These are phyloP conservation scores for Hanseniaspora hatyaiensis DNA, from an alignment of 805 yeast species.

Conservation along the genomic window DNA sequence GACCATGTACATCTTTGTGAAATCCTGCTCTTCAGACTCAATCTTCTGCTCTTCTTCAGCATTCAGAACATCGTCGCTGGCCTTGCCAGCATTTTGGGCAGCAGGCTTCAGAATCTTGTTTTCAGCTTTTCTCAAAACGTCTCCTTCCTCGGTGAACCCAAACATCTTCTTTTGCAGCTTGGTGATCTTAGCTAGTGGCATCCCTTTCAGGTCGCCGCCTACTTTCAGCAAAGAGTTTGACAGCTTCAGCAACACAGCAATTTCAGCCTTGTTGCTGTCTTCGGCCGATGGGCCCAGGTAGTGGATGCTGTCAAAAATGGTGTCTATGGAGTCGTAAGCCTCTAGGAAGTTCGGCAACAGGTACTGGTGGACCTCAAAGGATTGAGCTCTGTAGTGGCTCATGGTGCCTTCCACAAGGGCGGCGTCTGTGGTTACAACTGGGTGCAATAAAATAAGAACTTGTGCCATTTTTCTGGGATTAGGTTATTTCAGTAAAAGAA, in stretches of 20 bases:
- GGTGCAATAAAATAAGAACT: slow-evolving; percentile 46
- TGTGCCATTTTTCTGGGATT: slow-evolving; percentile 12
- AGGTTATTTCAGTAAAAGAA: not conserved
- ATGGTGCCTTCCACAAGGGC: slow-evolving; percentile 30
- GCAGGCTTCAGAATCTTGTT: slow-evolving; percentile 9
- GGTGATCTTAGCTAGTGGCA: slow-evolving; percentile 6
- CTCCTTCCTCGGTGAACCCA: slow-evolving; percentile 1
- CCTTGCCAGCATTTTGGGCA: slow-evolving; percentile 34
- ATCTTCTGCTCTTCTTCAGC: slow-evolving; percentile 31
- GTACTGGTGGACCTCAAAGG: slow-evolving; percentile 11
- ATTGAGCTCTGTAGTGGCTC: not conserved
- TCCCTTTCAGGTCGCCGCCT: not conserved
- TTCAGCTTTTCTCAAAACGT: slow-evolving; percentile 7
- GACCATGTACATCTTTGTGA: slow-evolving; percentile 15
- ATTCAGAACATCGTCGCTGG: not conserved
- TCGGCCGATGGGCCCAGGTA: slow-evolving; percentile 13
- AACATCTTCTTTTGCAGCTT: slow-evolving; percentile 15
- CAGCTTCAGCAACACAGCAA: slow-evolving; percentile 9
- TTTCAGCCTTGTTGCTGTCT: slow-evolving; percentile 10
- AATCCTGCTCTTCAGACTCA: slow-evolving; percentile 16
- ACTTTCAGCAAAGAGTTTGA: slow-evolving; percentile 8
- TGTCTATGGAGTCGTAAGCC: not conserved
- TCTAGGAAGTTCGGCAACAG: slow-evolving; percentile 12
- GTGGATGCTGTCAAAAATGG: slow-evolving; percentile 3
- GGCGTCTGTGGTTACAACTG: slow-evolving; percentile 53